Percentiles rank a stretch among this genome's conserved stretches.
Evolutionary conservation across 805 yeast species (phyloP).

Genomic region (Kurtzmaniella fragi): DNA sequence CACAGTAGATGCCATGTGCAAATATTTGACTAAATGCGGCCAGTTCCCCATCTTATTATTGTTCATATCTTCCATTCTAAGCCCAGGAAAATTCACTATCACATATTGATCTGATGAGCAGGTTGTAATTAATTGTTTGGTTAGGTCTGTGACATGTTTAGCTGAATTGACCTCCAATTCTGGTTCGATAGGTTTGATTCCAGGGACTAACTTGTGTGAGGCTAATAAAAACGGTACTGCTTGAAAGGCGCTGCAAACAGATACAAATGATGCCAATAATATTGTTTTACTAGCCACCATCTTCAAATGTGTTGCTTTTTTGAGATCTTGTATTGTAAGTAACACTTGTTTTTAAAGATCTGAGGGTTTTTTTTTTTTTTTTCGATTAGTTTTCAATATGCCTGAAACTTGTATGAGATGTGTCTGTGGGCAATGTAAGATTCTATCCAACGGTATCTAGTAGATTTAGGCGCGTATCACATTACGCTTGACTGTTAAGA

Average conservation of each 20-base stretch:
- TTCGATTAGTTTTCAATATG: neutral
- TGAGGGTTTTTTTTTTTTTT: neutral
- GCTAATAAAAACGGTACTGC: conserved; percentile 34
- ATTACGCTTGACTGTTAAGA: too few relatives aligned
- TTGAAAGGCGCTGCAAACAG: conserved; percentile 4
- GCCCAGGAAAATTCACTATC: conserved; percentile 36
- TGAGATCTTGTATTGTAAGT: too few relatives aligned
- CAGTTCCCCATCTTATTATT: conserved; percentile 33
- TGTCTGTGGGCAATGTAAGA: too few relatives aligned
- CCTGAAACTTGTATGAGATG: too few relatives aligned
- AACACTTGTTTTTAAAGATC: too few relatives aligned
- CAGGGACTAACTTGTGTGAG: conserved; percentile 34
- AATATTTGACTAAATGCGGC: conserved; percentile 45
- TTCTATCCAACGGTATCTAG: too few relatives aligned
- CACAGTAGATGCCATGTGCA: conserved; percentile 55
- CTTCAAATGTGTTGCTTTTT: neutral
- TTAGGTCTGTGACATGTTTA: conserved; percentile 25
- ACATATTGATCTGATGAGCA: conserved; percentile 37
- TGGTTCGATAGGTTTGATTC: conserved; percentile 13
- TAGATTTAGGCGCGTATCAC: too few relatives aligned
- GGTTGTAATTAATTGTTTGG: conserved; percentile 30
- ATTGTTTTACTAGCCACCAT: neutral
- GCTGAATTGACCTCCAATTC: conserved; percentile 12
- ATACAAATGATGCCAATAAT: neutral
- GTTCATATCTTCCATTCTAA: conserved; percentile 23